Percentiles rank a stretch among this genome's conserved stretches.
These are phyloP conservation scores for Syncephalastrum racemosum DNA, from an alignment of 371 early-diverging fungal species.

Conservation along the genomic window DNA sequence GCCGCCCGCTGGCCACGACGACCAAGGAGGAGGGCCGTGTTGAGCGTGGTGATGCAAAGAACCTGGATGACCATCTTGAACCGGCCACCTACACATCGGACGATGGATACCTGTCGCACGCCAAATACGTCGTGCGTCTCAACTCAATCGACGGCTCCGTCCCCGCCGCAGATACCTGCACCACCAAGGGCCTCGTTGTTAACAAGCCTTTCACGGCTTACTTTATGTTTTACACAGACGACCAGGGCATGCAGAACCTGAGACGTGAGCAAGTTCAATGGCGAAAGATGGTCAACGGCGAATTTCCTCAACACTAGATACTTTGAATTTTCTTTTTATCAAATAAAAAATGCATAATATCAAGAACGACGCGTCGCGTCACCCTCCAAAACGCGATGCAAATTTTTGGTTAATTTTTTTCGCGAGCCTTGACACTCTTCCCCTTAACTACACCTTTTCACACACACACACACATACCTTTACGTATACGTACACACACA, in stretches of 20 bases:
- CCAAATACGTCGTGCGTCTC: slow-evolving; percentile 37
- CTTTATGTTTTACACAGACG: slow-evolving; percentile 37
- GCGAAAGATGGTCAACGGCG: slow-evolving; percentile 24
- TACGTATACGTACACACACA: too few relatives aligned
- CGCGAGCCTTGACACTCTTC: neutral
- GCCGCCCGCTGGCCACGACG: slow-evolving; percentile 32
- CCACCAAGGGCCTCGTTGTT: slow-evolving; percentile 29
- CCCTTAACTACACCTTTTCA: too few relatives aligned
- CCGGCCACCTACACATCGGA: slow-evolving; percentile 23
- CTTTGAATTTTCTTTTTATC: neutral
- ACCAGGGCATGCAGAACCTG: slow-evolving; percentile 20
- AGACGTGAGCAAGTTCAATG: slow-evolving; percentile 21
- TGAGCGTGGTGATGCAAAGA: slow-evolving; percentile 30
- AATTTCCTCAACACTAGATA: too few relatives aligned
- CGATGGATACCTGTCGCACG: slow-evolving; percentile 41
- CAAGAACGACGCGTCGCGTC: neutral
- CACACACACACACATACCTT: too few relatives aligned
- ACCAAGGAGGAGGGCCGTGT: slow-evolving; percentile 32
- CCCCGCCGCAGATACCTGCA: slow-evolving; percentile 31
- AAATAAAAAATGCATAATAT: slow-evolving; percentile 2
- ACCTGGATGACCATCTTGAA: slow-evolving; percentile 42
- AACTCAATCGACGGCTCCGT: slow-evolving; percentile 29
- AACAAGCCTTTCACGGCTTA: slow-evolving; percentile 43
- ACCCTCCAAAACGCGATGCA: neutral
- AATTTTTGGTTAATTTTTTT: neutral